phyloP scores from a whole-genome alignment of 768 basidiomycete species.

The Amanita pseudoporphyria region DNA sequence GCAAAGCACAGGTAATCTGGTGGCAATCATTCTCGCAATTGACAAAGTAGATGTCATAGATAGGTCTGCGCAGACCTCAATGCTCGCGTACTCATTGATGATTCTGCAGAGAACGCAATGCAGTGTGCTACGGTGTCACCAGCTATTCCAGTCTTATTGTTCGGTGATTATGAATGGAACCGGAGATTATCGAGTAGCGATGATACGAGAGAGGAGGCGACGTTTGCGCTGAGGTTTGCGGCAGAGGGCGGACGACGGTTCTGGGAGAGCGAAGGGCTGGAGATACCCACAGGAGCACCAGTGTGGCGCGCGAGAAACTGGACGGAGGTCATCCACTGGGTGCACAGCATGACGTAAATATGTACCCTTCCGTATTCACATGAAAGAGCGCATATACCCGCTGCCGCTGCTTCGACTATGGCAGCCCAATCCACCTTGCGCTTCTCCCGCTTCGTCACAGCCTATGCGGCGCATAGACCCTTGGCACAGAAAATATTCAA shows the following conservation, averaged over 20 bases:
- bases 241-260: conserved; percentile 40
- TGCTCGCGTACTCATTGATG: conserved; percentile 66
- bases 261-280: conserved; percentile 45
- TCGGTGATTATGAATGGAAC: conserved; percentile 75
- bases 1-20: conserved; percentile 53
- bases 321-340: conserved; percentile 45
- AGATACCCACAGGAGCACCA: conserved; percentile 38
- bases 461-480: conserved; percentile 61
- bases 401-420: conserved; percentile 21
- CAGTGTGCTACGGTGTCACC: conserved; percentile 39
- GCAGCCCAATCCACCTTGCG: conserved; percentile 24
- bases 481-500: conserved; percentile 65
- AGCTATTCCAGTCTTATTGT: conserved; percentile 56
- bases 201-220: conserved; percentile 41
- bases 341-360: conserved; percentile 14
- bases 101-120: conserved; percentile 71
- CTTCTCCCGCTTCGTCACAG: conserved; percentile 33
- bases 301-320: conserved; percentile 53
- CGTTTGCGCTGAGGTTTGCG: conserved; percentile 40
- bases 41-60: background rate
- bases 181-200: conserved; percentile 37
- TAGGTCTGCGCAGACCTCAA: conserved; percentile 58
- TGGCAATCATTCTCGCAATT: background rate
- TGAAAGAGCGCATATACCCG: background rate
- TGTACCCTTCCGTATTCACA: background rate